Conservation (phyloP, 2,329 filamentous ascomycete genomes). For the Chaetothyriales sp. region DNA sequence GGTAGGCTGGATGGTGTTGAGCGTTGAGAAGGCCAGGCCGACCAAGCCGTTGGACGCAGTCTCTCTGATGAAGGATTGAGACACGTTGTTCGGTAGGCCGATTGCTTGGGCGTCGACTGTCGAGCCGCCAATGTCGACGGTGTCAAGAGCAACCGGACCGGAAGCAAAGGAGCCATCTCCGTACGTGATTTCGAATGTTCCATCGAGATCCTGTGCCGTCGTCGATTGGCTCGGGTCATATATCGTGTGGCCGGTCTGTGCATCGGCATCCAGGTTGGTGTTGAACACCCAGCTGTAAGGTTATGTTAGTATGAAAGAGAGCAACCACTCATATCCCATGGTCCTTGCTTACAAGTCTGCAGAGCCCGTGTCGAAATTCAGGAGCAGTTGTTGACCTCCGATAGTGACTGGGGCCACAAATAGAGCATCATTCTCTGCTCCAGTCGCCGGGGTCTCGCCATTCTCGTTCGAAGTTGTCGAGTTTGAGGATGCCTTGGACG, state of each 20-base stretch:
- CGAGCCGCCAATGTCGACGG: slow-evolving; percentile 51
- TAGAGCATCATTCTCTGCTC: slow-evolving; percentile 50
- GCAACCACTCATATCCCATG: neutral
- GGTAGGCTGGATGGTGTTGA: slow-evolving; percentile 50
- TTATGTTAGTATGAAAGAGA: slow-evolving; percentile 2
- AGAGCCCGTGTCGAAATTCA: slow-evolving; percentile 65
- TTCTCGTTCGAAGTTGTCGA: slow-evolving; percentile 21
- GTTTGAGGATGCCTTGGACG: slow-evolving; percentile 15
- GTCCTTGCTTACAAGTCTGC: slow-evolving; percentile 44
- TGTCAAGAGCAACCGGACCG: slow-evolving; percentile 51
- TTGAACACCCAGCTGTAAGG: slow-evolving; percentile 51
- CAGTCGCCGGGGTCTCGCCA: slow-evolving; percentile 49
- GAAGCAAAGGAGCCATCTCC: slow-evolving; percentile 50
- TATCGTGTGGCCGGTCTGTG: slow-evolving; percentile 37
- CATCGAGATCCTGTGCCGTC: slow-evolving; percentile 34
- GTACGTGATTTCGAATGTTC: slow-evolving; percentile 50
- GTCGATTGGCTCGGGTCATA: slow-evolving; percentile 40
- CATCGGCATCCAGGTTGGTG: slow-evolving; percentile 35
- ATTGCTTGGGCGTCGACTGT: slow-evolving; percentile 48
- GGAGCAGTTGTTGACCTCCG: slow-evolving; percentile 51
- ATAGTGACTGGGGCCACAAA: slow-evolving; percentile 57
- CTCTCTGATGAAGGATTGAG: slow-evolving; percentile 43
- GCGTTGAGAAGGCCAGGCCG: slow-evolving; percentile 49
- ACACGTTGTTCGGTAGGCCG: slow-evolving; percentile 48
- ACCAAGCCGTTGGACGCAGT: slow-evolving; percentile 52